Conservation (phyloP, 139 green algal genomes). For the Chlorella sp. region DNA sequence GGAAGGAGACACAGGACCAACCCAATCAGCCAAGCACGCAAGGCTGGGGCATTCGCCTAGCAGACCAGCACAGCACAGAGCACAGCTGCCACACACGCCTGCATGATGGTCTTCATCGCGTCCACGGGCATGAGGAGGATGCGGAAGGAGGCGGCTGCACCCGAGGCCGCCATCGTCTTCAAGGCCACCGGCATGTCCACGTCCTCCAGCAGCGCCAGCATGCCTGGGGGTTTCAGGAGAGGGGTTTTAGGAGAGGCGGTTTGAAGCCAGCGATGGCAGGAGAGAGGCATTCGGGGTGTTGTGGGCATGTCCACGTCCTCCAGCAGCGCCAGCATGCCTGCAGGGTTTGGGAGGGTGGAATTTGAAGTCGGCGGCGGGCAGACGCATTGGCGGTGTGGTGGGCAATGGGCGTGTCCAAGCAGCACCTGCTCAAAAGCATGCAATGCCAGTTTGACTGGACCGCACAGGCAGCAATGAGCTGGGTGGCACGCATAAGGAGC, state of each 20-base stretch:
- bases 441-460: too few relatives aligned
- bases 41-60: too few relatives aligned
- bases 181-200: slow-evolving; percentile 72
- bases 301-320: slow-evolving; percentile 76
- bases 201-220: slow-evolving; percentile 83
- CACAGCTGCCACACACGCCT: background rate
- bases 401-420: too few relatives aligned
- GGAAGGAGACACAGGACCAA: too few relatives aligned
- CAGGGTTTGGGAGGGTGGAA: too few relatives aligned
- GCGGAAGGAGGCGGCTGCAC: slow-evolving; percentile 77
- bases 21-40: too few relatives aligned
- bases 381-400: too few relatives aligned
- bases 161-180: slow-evolving; percentile 84
- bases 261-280: background rate
- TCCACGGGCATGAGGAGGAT: slow-evolving; percentile 96
- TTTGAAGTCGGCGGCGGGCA: too few relatives aligned
- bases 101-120: slow-evolving; percentile 94
- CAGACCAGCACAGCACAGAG: too few relatives aligned
- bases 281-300: slow-evolving; percentile 41
- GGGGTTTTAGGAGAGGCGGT: background rate
- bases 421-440: too few relatives aligned
- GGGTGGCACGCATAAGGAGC: too few relatives aligned
- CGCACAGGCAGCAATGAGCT: too few relatives aligned
- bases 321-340: slow-evolving; percentile 76
- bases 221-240: slow-evolving; percentile 47